These are phyloP conservation scores for Arabidopsis lyrata DNA, from an alignment of 441 rosid genomes.

Conservation along the genomic window DNA sequence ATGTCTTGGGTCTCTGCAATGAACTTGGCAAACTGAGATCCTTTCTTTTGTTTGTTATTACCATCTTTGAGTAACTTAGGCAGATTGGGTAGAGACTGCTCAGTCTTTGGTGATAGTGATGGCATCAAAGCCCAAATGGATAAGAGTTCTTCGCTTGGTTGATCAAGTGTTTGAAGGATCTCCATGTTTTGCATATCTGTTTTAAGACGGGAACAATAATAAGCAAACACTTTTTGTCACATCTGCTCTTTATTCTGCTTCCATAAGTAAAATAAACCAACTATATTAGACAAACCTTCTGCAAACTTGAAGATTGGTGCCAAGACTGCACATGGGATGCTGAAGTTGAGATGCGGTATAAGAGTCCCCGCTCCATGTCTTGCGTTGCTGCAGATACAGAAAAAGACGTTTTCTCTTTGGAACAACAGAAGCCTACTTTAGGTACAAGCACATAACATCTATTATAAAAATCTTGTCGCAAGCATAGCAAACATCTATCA, in stretches of 20 bases:
- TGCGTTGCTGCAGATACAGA: slow-evolving; percentile 74
- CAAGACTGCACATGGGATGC: slow-evolving; percentile 87
- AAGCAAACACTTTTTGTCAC: neutral
- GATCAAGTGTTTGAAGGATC: slow-evolving; percentile 70
- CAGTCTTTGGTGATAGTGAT: slow-evolving; percentile 57
- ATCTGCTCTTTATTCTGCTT: slow-evolving; percentile 17
- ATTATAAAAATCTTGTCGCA: slow-evolving; percentile 1
- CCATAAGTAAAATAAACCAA: neutral
- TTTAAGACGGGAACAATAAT: slow-evolving; percentile 12
- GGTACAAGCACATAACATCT: slow-evolving; percentile 1
- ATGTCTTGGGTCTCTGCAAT: slow-evolving; percentile 62
- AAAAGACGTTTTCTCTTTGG: neutral
- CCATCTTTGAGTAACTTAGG: slow-evolving; percentile 55
- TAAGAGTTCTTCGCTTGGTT: slow-evolving; percentile 68
- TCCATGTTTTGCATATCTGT: slow-evolving; percentile 69
- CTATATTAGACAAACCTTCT: slow-evolving; percentile 56
- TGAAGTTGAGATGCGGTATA: slow-evolving; percentile 94
- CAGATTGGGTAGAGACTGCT: slow-evolving; percentile 44
- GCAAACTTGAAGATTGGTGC: slow-evolving; percentile 83
- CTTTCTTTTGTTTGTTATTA: slow-evolving; percentile 59
- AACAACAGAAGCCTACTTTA: slow-evolving; percentile 23
- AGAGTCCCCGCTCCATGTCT: slow-evolving; percentile 87
- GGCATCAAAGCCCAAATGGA: slow-evolving; percentile 90
- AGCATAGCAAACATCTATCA: slow-evolving; percentile 9
- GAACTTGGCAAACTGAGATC: slow-evolving; percentile 89